Conservation (phyloP, 441 rosid species). For the Pelargonium australe region DNA sequence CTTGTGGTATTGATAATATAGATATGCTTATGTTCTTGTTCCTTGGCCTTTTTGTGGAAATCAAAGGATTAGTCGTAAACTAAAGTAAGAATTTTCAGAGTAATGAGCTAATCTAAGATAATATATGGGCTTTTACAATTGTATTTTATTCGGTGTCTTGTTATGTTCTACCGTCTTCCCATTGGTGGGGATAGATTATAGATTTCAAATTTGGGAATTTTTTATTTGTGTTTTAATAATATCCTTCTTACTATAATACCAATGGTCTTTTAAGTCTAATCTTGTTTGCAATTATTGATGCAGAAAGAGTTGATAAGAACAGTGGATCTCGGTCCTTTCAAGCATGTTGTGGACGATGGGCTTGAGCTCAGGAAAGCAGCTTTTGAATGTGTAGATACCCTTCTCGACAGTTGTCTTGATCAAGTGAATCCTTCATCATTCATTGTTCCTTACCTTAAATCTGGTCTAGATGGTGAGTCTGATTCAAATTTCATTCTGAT, state of each 20-base stretch:
- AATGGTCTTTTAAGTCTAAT: background rate
- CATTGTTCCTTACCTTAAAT: conserved; percentile 87
- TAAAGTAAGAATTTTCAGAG: too few species aligned
- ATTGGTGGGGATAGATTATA: background rate
- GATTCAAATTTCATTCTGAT: too few species aligned
- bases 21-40: too few species aligned
- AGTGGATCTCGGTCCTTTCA: conserved; percentile 98
- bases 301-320: conserved; percentile 95
- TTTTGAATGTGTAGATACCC: conserved; percentile 91
- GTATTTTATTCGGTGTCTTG: background rate
- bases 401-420: conserved; percentile 90
- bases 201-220: background rate
- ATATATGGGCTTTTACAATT: too few species aligned
- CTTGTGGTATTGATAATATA: too few species aligned
- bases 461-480: conserved; percentile 79
- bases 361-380: conserved; percentile 98
- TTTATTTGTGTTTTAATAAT: too few species aligned
- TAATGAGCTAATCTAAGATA: too few species aligned
- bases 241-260: background rate
- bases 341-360: conserved; percentile 96
- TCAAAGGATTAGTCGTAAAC: too few species aligned
- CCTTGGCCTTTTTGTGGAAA: too few species aligned
- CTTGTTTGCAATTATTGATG: conserved; percentile 16
- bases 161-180: background rate
- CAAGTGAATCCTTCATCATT: conserved; percentile 96